Conservation (phyloP, 202 grass and related monocot genomes). For the Miscanthus sacchariflorus region DNA sequence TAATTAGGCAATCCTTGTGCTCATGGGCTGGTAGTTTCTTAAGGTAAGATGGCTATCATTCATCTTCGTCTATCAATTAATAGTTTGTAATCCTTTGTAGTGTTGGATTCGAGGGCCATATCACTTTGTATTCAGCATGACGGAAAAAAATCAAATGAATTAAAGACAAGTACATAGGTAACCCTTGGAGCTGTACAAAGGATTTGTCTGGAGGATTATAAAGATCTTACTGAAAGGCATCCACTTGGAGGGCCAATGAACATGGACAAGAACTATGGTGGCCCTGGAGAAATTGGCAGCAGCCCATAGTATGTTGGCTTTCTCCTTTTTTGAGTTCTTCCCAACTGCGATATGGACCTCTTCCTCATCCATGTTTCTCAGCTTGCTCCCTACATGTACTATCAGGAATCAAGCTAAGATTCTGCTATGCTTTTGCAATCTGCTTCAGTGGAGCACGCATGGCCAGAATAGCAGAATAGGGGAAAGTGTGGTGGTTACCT, state of each 20-base stretch:
- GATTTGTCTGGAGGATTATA: constrained; percentile 6
- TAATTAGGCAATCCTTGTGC: constrained; percentile 5
- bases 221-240: constrained; percentile 72
- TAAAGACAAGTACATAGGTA: constrained; percentile 2
- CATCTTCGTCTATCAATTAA: background rate
- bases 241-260: constrained; percentile 73
- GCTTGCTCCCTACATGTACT: constrained; percentile 31
- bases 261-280: constrained; percentile 61
- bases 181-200: background rate
- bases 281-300: constrained; percentile 53
- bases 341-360: constrained; percentile 56
- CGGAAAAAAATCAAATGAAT: background rate
- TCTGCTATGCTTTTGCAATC: constrained; percentile 18
- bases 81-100: background rate
- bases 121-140: background rate
- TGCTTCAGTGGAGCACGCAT: constrained; percentile 21
- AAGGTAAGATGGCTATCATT: background rate
- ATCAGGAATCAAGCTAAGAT: constrained; percentile 28
- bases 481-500: constrained; percentile 34
- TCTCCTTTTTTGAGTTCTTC: constrained; percentile 61
- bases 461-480: background rate
- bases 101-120: background rate
- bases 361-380: constrained; percentile 47
- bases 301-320: constrained; percentile 61
- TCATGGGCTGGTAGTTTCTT: background rate